phyloP scores from a whole-genome alignment of 495 filamentous ascomycete species.

The Astrothelium subdiscretum region DNA sequence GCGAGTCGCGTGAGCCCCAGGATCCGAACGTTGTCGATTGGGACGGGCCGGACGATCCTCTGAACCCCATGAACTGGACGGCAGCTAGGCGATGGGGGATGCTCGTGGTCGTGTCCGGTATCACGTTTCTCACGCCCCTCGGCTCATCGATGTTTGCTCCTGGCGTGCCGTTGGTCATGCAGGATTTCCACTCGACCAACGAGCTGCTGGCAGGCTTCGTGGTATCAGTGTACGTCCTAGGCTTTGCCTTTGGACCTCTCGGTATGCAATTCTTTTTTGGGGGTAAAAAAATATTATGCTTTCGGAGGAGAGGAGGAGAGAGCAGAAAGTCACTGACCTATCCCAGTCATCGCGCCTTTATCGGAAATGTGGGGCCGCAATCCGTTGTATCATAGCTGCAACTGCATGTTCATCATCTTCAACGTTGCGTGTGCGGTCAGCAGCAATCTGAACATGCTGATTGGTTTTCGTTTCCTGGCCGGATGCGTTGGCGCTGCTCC shows the following conservation, averaged over 20 bases:
- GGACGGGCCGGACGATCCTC: constrained; percentile 26
- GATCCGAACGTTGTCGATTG: constrained; percentile 28
- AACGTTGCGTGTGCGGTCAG: constrained; percentile 36
- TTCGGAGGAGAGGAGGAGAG: not conserved
- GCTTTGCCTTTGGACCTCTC: constrained; percentile 47
- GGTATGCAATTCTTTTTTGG: not conserved
- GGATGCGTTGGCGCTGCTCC: constrained; percentile 34
- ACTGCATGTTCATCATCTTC: constrained; percentile 35
- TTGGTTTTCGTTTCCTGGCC: constrained; percentile 37
- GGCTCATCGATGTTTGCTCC: constrained; percentile 32
- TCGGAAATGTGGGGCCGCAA: constrained; percentile 52
- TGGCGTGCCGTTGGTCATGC: constrained; percentile 27
- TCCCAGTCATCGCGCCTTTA: constrained; percentile 43
- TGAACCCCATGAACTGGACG: constrained; percentile 37
- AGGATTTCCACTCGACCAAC: constrained; percentile 19
- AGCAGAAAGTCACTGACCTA: not conserved
- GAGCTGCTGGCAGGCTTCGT: constrained; percentile 25
- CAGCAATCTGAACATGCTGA: constrained; percentile 31
- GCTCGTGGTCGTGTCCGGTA: constrained; percentile 28
- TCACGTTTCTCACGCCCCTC: constrained; percentile 30
- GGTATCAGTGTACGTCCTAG: constrained; percentile 36
- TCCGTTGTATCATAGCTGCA: constrained; percentile 38
- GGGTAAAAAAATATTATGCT: no score
- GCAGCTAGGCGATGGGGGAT: constrained; percentile 33
- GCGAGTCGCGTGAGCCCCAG: not conserved